Conservation (phyloP, 768 basidiomycete species). For the Boletus vermiculosoides region DNA sequence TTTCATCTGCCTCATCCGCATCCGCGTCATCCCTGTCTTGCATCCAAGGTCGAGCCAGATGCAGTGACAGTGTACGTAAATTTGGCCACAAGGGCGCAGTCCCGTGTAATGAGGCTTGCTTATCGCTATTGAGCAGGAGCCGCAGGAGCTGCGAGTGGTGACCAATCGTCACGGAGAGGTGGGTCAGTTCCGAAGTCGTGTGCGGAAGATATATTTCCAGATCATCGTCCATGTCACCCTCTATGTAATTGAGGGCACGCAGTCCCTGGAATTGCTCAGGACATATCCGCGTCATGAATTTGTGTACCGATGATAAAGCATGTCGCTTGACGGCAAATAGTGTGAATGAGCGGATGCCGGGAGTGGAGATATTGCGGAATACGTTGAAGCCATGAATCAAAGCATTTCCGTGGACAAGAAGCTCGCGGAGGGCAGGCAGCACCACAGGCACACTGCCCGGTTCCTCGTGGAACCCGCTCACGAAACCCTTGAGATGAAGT, state of each 20-base stretch:
- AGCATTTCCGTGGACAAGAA: constrained; percentile 32
- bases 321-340: constrained; percentile 28
- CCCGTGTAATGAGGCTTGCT: constrained; percentile 33
- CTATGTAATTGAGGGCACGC: constrained; percentile 33
- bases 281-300: constrained; percentile 35
- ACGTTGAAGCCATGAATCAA: constrained; percentile 34
- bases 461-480: constrained; percentile 34
- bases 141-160: constrained; percentile 33
- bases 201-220: constrained; percentile 35
- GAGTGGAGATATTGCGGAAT: constrained; percentile 36
- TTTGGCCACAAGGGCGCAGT: constrained; percentile 33
- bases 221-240: constrained; percentile 36
- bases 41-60: constrained; percentile 29
- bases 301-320: constrained; percentile 34
- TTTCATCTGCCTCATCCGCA: constrained; percentile 33
- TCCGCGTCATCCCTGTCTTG: constrained; percentile 32
- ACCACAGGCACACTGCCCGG: constrained; percentile 33
- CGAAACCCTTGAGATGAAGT: constrained; percentile 33
- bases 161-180: constrained; percentile 35
- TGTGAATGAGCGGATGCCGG: constrained; percentile 25
- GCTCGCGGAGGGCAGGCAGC: constrained; percentile 29
- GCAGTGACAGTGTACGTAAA: constrained; percentile 30
- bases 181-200: constrained; percentile 34
- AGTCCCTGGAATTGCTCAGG: constrained; percentile 36
- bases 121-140: constrained; percentile 34